Percentiles rank a stretch among this genome's conserved stretches.
phyloP scores from a whole-genome alignment of 2,329 filamentous ascomycete genomes.

The Talaromyces sp. region DNA sequence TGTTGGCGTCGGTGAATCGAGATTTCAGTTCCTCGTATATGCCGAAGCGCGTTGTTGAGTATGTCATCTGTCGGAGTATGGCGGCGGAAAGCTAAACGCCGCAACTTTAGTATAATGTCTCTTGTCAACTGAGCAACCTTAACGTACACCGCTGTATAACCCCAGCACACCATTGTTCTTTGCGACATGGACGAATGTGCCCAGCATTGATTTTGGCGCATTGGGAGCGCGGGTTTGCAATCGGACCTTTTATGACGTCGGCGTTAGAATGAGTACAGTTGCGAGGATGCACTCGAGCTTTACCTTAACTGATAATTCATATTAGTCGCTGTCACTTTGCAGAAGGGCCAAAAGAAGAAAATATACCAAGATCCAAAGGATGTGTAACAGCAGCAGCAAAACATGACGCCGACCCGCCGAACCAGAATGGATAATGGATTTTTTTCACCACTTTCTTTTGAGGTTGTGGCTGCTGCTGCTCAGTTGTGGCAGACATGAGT shows the following conservation, averaged over 20 bases:
- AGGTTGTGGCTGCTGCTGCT: slow-evolving; percentile 2
- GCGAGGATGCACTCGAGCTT: not conserved
- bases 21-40: slow-evolving; percentile 92
- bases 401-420: slow-evolving; percentile 90
- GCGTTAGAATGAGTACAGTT: slow-evolving; percentile 20
- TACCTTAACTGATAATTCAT: slow-evolving; percentile 53
- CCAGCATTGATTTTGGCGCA: slow-evolving; percentile 74
- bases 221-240: slow-evolving; percentile 78
- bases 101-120: not conserved
- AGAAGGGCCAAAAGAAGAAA: not conserved
- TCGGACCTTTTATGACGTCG: slow-evolving; percentile 60
- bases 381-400: slow-evolving; percentile 90
- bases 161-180: slow-evolving; percentile 72
- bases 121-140: not conserved
- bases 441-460: slow-evolving; percentile 28
- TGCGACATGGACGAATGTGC: slow-evolving; percentile 80
- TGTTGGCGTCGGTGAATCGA: slow-evolving; percentile 54
- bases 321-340: slow-evolving; percentile 17
- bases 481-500: not conserved
- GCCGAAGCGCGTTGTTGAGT: slow-evolving; percentile 93
- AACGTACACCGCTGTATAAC: slow-evolving; percentile 74
- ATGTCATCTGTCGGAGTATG: slow-evolving; percentile 88
- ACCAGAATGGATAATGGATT: slow-evolving; percentile 80
- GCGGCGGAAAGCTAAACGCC: slow-evolving; percentile 71
- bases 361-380: slow-evolving; percentile 79